Percentiles rank a stretch among this genome's conserved stretches.
Conservation (phyloP, 345 rosid species). For the Rhizophora apiculata region DNA sequence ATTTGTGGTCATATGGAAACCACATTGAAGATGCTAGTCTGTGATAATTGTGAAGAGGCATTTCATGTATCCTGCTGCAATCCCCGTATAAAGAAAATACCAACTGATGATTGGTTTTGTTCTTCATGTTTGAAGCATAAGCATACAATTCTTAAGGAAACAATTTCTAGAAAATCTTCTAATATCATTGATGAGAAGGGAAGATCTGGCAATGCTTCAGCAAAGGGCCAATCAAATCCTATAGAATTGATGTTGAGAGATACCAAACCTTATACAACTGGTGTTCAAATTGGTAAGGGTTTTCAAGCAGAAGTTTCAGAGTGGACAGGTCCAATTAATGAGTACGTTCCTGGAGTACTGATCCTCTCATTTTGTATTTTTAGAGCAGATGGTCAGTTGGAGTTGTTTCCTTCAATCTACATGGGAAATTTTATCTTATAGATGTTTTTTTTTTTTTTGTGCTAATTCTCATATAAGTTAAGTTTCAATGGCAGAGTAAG, state of each 20-base stretch:
- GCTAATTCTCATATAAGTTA: too few species aligned
- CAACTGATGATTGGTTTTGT: conserved; percentile 78
- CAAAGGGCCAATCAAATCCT: conserved; percentile 32
- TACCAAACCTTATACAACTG: conserved; percentile 42
- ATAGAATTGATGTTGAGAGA: conserved; percentile 55
- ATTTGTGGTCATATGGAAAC: conserved; percentile 52
- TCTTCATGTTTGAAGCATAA: conserved; percentile 62
- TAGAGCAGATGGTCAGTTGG: too few species aligned
- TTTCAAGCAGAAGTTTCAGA: conserved; percentile 90
- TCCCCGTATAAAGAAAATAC: conserved; percentile 48
- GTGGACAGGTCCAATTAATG: conserved; percentile 65
- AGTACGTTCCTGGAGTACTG: conserved; percentile 39
- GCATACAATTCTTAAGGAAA: conserved; percentile 34
- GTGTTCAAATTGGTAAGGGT: conserved; percentile 73
- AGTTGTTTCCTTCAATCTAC: too few species aligned
- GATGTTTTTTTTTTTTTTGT: too few species aligned
- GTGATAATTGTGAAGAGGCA: conserved; percentile 83
- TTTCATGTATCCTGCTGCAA: conserved; percentile 75
- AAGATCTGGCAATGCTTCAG: conserved; percentile 36
- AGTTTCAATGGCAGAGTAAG: too few species aligned
- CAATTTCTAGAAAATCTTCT: conserved; percentile 25
- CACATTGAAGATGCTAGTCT: conserved; percentile 57
- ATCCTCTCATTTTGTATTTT: conserved; percentile 3
- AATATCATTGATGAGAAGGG: conserved; percentile 33
- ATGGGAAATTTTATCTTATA: too few species aligned